Evolutionary conservation across 1,284 basidiomycete genomes (phyloP), one percentile per base, ranked within the genome.

Genomic region (Fomitopsis pinicola): DNA sequence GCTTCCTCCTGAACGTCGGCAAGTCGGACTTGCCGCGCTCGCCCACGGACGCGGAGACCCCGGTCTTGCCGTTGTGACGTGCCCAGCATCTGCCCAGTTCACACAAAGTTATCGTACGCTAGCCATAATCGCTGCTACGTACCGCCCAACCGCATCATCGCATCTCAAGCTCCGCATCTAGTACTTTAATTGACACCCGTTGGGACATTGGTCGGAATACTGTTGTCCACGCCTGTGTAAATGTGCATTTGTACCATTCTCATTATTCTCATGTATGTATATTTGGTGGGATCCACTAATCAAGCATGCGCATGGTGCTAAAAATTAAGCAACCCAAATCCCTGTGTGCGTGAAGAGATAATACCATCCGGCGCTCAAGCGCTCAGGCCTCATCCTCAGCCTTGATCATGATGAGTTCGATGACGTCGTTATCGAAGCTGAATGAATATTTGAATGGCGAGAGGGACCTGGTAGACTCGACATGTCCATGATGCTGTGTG

Each of bases 1-100:
- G 86, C 15, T 94, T 93, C 74, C 74, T 94, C 50, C 69, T 74
- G 26, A 74, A 73, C n/a, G 72, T 79, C 1, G 78, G 76, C 40
- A 59, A 55, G 42, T 52, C 48, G 0, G 54, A 35, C 42, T 26
- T 50, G 33, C 35, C 52, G 19, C 17, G 52, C 4, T 56, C 42
- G 36, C 44, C 56, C 5, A 36, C 44, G 6, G 33, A 45, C 12
- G 15, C 42, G 28, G 42, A 46, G 17, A 22, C 44, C n/a, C 19
- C 28, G 30, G 12, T 12, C 15, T 44, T 28, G 7, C n/a, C 10
- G 5, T 19, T 19, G 2, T 42, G 40, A 38, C 42, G 40, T 7
- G 10, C 1, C 5, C n/a, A 28, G 4, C 26, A 12, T 22, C 14
- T 9, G n/a, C 9, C 38, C n/a, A n/a, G 26, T 28, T 30, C 6